Evolutionary conservation across 805 yeast species (phyloP).

Genomic region (Wickerhamomyces canadensis): DNA sequence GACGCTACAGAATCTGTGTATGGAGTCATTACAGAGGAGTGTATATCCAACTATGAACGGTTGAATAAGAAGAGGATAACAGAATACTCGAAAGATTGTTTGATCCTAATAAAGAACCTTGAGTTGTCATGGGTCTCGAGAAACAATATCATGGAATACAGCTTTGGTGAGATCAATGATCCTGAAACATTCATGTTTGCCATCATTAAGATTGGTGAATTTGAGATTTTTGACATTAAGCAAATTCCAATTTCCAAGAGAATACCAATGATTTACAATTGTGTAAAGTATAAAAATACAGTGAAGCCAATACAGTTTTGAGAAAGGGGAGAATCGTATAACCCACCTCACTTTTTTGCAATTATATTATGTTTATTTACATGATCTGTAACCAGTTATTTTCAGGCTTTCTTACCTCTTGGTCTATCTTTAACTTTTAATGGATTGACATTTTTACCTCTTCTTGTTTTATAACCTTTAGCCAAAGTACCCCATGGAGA

Average conservation of each 20-base stretch:
- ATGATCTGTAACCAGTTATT: background rate
- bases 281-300: background rate
- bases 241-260: background rate
- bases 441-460: slow-evolving; percentile 79
- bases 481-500: slow-evolving; percentile 95
- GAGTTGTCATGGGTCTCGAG: background rate
- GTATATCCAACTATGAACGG: background rate
- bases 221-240: background rate
- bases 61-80: background rate
- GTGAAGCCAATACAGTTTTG: background rate
- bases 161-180: background rate
- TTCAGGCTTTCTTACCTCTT: slow-evolving; percentile 45
- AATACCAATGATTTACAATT: background rate
- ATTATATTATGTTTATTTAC: too few species aligned
- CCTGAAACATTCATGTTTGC: background rate
- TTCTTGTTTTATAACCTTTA: slow-evolving; percentile 92
- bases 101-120: background rate
- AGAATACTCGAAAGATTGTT: background rate
- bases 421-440: slow-evolving; percentile 90
- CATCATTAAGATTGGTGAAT: background rate
- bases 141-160: background rate
- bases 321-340: too few species aligned
- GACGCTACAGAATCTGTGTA: background rate
- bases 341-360: too few species aligned
- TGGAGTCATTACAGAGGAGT: background rate